phyloP scores from a whole-genome alignment of 2,329 filamentous ascomycete species.

The Madurella mycetomatis region DNA sequence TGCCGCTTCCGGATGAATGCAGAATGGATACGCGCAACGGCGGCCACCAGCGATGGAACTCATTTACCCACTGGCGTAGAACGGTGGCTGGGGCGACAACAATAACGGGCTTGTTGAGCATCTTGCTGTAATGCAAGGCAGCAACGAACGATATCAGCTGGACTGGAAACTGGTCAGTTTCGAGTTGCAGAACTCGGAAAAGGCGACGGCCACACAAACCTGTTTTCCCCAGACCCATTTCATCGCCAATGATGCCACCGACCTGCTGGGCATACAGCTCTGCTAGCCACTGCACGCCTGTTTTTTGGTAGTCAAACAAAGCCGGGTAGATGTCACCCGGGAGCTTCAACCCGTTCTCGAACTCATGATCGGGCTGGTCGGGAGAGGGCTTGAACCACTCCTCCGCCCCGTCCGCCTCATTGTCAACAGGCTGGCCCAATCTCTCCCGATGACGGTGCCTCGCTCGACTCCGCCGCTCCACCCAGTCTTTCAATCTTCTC shows the following conservation, averaged over 20 bases:
- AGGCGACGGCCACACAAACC: constrained; percentile 20
- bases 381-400: constrained; percentile 89
- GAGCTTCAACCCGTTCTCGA: constrained; percentile 72
- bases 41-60: constrained; percentile 99
- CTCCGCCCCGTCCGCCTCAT: constrained; percentile 51
- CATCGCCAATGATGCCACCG: constrained; percentile 91
- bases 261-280: constrained; percentile 86
- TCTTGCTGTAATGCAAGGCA: constrained; percentile 85
- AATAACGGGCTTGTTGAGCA: constrained; percentile 77
- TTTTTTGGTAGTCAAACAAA: constrained; percentile 95
- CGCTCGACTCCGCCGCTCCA: constrained; percentile 45
- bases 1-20: constrained; percentile 92
- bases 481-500: constrained; percentile 70
- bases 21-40: constrained; percentile 92
- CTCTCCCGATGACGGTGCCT: constrained; percentile 34
- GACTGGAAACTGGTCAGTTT: constrained; percentile 32
- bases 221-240: constrained; percentile 99
- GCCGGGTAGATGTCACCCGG: constrained; percentile 92
- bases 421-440: constrained; percentile 33
- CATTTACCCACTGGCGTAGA: constrained; percentile 95
- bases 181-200: background rate
- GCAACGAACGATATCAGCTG: constrained; percentile 74
- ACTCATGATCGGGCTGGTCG: constrained; percentile 67
- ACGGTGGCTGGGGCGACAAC: constrained; percentile 92
- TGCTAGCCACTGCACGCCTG: constrained; percentile 91